Evolutionary conservation across 305 asterid species (phyloP), one percentile per base, ranked within the genome.

Genomic region (Fraxinus latifolia): DNA sequence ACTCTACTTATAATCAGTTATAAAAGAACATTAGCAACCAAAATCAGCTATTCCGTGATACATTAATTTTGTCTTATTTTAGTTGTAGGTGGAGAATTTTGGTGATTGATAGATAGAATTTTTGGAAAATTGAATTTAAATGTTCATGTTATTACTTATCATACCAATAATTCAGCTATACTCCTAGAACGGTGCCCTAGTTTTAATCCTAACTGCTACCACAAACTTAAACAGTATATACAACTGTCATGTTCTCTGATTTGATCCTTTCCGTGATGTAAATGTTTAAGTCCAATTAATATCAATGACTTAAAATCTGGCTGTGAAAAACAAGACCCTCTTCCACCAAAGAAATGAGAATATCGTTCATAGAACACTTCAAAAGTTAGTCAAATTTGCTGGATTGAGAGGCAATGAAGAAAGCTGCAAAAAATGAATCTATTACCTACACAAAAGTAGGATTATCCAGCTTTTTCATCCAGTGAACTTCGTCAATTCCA

Each of bases 21-120:
- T 12, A 47, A 44, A 68, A 33, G 84, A 58, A 34, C 55, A 81
- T 44, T 78, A 81, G 62, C 23, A 77, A 70, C 36, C 14, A 36
- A 68, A 68, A 47, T 8, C 60, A 21, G 31, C 42, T 25, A 76
- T 23, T 80, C 78, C 19, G 6, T 53, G 53, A 2, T 6, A 58
- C 50, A 55, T 71, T 53, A 53, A 42, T 9, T 31, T 67, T 73
- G 44, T 58, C 3, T 32, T 65, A 19, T 74, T 37, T 39, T 9
- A 83, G 74, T 62, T 21, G n/a, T 62, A 65, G 32, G 72, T 34
- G 72, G 76, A 70, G 19, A 37, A 75, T 55, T 8, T 31, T 53
- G 42, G 17, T 27, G 62, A 50, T 19, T 27, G 67, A 50, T 62
- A 31, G 67, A 50, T 62, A 31, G 32, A 23, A 37, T 68, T 31